Conservation (phyloP, 2,329 filamentous ascomycete genomes). For the Microcera coccophila region DNA sequence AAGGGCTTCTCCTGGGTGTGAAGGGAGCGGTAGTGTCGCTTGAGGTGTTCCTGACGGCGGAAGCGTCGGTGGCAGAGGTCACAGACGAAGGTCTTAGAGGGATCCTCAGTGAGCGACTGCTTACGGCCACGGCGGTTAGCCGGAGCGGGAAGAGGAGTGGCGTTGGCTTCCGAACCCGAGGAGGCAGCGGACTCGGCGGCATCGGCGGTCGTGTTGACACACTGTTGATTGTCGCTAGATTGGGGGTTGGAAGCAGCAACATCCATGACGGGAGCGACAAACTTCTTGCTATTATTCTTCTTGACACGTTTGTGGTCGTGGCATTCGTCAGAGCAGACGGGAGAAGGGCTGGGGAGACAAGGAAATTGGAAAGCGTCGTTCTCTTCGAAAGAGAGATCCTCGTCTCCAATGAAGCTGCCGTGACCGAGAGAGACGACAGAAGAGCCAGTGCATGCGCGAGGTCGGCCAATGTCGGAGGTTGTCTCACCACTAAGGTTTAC, state of each 20-base stretch:
- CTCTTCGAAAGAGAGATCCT: constrained; percentile 73
- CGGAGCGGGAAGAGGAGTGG: constrained; percentile 47
- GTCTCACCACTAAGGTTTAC: constrained; percentile 57
- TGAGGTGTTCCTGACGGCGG: constrained; percentile 96
- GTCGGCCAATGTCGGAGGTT: constrained; percentile 63
- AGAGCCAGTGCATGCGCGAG: constrained; percentile 63
- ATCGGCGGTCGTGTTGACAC: constrained; percentile 34
- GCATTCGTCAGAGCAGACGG: constrained; percentile 39
- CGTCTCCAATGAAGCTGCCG: constrained; percentile 72
- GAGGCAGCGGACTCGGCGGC: constrained; percentile 38
- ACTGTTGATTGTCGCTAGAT: constrained; percentile 34
- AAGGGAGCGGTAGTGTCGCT: constrained; percentile 96
- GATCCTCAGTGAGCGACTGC: constrained; percentile 96
- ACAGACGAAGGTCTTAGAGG: constrained; percentile 97
- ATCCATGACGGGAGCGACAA: constrained; percentile 39
- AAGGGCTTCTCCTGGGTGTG: constrained; percentile 99
- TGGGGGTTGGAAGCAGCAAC: constrained; percentile 36
- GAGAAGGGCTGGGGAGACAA: constrained; percentile 59
- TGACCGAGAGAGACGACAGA: constrained; percentile 66
- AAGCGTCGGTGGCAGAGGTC: constrained; percentile 95
- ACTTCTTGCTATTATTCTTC: constrained; percentile 47
- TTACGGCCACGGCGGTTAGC: constrained; percentile 93
- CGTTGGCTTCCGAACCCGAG: constrained; percentile 44
- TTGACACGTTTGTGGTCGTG: constrained; percentile 58
- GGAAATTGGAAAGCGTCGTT: constrained; percentile 57